Conservation (phyloP, 2,329 filamentous ascomycete genomes). For the Pseudogymnoascus sp. region DNA sequence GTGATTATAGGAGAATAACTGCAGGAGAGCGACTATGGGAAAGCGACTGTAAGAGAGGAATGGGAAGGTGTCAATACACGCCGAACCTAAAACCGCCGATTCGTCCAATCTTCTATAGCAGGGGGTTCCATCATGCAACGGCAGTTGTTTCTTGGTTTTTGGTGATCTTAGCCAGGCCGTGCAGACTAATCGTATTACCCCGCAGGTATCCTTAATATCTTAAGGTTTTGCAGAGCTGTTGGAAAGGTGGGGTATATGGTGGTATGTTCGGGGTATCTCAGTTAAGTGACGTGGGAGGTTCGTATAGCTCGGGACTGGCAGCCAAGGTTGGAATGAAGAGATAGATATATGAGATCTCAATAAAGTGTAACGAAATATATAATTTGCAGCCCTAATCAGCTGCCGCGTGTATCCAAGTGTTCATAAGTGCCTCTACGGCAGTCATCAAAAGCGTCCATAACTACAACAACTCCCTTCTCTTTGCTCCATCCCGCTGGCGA, state of each 20-base stretch:
- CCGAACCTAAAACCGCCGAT: neutral
- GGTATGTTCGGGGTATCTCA: neutral
- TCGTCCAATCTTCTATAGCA: neutral
- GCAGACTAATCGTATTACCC: neutral
- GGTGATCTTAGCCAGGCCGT: neutral
- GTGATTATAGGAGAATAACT: neutral
- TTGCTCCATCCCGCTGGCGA: neutral
- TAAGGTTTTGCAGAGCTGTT: neutral
- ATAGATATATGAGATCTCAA: neutral
- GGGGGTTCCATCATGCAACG: neutral
- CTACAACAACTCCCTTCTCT: constrained; percentile 1
- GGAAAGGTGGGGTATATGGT: neutral
- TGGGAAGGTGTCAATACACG: neutral
- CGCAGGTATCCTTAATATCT: neutral
- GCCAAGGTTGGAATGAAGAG: neutral
- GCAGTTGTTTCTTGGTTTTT: neutral
- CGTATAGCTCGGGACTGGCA: neutral
- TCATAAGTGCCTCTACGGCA: neutral
- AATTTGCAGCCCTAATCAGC: neutral
- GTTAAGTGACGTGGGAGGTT: neutral
- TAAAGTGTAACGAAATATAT: neutral
- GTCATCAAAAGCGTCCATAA: neutral
- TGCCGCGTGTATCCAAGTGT: neutral
- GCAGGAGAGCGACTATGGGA: neutral
- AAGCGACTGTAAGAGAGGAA: neutral